Evolutionary conservation across 495 filamentous ascomycete species (phyloP).

Genomic region (Talaromyces trachyspermus): DNA sequence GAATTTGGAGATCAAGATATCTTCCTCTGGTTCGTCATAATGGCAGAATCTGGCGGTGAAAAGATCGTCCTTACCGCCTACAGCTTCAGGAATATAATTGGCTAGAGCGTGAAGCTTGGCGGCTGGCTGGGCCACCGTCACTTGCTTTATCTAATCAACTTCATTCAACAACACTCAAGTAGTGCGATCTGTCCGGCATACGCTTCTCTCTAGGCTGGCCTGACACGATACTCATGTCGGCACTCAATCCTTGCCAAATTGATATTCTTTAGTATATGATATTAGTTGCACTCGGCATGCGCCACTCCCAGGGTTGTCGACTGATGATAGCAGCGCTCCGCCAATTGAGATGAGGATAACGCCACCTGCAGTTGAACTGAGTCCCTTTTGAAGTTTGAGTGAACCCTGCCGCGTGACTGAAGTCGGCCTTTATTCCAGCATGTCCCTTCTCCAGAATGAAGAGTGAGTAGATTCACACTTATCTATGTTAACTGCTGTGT

Average conservation of each 20-base stretch:
- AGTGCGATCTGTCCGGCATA: background rate
- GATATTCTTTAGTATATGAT: background rate
- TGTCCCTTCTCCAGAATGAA: conserved; percentile 96
- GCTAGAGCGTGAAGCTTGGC: too few species aligned
- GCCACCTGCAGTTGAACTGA: background rate
- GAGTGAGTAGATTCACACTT: conserved; percentile 57
- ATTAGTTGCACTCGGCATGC: background rate
- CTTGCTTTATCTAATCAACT: background rate
- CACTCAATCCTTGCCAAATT: background rate
- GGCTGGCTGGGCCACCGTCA: background rate
- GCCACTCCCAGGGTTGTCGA: background rate
- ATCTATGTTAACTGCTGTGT: too few species aligned
- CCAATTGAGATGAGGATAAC: background rate
- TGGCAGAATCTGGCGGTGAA: too few species aligned
- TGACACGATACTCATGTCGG: background rate
- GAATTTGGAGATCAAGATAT: too few species aligned
- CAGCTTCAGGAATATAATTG: too few species aligned
- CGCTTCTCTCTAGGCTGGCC: conserved; percentile 7
- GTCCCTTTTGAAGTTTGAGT: background rate
- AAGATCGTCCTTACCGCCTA: too few species aligned
- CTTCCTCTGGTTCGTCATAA: too few species aligned
- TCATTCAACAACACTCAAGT: background rate
- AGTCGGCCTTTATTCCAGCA: conserved; percentile 26
- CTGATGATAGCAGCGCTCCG: background rate
- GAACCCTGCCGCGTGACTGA: background rate